Percentiles rank a stretch among this genome's conserved stretches.
These are phyloP conservation scores for Cladophialophora immunda DNA, from an alignment of 2,329 filamentous ascomycete species.

Conservation along the genomic window DNA sequence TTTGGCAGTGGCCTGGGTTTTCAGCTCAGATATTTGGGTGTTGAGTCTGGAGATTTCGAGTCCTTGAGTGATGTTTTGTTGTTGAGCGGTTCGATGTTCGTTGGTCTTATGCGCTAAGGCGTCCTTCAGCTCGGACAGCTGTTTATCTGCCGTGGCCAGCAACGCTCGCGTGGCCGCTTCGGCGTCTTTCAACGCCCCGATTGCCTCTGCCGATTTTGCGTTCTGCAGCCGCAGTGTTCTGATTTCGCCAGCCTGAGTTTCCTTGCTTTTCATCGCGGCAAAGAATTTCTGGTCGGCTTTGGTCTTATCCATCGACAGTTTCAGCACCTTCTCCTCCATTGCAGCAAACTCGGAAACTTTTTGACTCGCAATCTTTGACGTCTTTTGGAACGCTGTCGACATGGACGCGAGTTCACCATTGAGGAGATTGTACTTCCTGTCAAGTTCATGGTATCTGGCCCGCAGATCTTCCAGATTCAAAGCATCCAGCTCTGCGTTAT, in stretches of 20 bases:
- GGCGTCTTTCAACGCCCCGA: conserved; percentile 89
- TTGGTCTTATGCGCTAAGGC: conserved; percentile 73
- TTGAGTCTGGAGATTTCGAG: conserved; percentile 71
- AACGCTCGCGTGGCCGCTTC: conserved; percentile 80
- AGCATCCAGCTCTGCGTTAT: conserved; percentile 37
- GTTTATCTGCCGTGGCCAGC: conserved; percentile 87
- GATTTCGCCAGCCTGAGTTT: conserved; percentile 82
- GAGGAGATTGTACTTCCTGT: conserved; percentile 82
- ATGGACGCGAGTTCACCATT: conserved; percentile 88
- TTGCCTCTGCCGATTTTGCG: conserved; percentile 89
- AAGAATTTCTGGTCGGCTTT: conserved; percentile 99
- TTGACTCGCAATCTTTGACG: conserved; percentile 82
- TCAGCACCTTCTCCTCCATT: conserved; percentile 79
- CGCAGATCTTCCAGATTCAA: conserved; percentile 76
- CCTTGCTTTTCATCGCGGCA: conserved; percentile 91
- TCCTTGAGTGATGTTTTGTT: conserved; percentile 72
- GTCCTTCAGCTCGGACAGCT: conserved; percentile 82
- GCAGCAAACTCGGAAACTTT: conserved; percentile 81
- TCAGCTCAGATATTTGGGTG: conserved; percentile 79
- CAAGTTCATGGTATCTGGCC: conserved; percentile 75
- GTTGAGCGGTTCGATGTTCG: conserved; percentile 79
- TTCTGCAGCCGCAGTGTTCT: conserved; percentile 82
- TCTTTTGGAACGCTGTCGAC: conserved; percentile 89
- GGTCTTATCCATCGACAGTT: conserved; percentile 84
- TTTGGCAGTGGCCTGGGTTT: conserved; percentile 76